phyloP scores from a whole-genome alignment of 495 filamentous ascomycete species.

The Antarctomyces pellizariae region DNA sequence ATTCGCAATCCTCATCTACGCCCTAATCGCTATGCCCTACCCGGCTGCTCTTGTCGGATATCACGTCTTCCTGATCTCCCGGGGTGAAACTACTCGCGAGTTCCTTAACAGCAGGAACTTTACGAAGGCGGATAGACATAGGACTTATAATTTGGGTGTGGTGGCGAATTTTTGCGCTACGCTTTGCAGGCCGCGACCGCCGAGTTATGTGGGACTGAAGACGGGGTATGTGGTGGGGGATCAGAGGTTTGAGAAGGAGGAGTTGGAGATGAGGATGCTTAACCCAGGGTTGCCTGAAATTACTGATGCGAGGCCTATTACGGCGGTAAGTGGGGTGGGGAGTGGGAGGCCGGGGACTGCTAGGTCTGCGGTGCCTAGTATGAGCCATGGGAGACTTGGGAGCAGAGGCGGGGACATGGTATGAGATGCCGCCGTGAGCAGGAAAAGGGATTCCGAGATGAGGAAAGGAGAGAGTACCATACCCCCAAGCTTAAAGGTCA shows the following conservation, averaged over 20 bases:
- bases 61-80: slow-evolving; percentile 69
- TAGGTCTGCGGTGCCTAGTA: too few relatives aligned
- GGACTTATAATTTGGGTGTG: slow-evolving; percentile 65
- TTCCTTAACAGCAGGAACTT: slow-evolving; percentile 94
- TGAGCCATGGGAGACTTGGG: too few relatives aligned
- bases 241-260: slow-evolving; percentile 64
- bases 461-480: too few relatives aligned
- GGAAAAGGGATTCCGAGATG: too few relatives aligned
- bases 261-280: too few relatives aligned
- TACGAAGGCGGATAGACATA: slow-evolving; percentile 67
- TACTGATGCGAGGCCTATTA: too few relatives aligned
- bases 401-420: too few relatives aligned
- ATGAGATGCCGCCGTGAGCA: too few relatives aligned
- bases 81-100: slow-evolving; percentile 87
- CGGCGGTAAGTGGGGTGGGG: too few relatives aligned
- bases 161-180: slow-evolving; percentile 65
- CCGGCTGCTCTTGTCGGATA: slow-evolving; percentile 67
- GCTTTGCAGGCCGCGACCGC: slow-evolving; percentile 59
- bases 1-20: slow-evolving; percentile 78
- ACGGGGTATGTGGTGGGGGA: slow-evolving; percentile 53
- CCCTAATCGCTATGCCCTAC: slow-evolving; percentile 48
- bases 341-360: too few relatives aligned
- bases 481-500: too few relatives aligned
- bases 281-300: too few relatives aligned
- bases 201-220: slow-evolving; percentile 83